phyloP scores from a whole-genome alignment of 345 rosid genomes.

The Citrus medica region DNA sequence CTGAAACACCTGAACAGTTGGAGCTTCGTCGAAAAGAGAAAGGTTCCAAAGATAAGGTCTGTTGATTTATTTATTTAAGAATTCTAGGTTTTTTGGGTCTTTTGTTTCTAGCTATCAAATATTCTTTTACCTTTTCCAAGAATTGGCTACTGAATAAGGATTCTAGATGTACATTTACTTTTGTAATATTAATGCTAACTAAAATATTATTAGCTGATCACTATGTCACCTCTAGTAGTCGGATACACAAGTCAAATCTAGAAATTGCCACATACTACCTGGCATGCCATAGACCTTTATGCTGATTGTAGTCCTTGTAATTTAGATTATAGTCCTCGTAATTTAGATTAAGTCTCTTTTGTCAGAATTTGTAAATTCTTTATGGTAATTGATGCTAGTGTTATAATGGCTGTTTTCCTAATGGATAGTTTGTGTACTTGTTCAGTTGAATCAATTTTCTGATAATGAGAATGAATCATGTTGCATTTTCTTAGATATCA shows the following conservation, averaged over 20 bases:
- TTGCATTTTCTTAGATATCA: no score
- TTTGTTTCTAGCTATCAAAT: neutral
- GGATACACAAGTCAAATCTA: neutral
- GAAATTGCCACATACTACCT: no score
- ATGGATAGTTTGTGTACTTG: no score
- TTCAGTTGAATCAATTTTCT: no score
- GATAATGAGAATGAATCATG: no score
- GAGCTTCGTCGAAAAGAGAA: slow-evolving; percentile 86
- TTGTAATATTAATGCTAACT: neutral
- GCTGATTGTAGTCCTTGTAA: no score
- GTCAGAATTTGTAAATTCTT: no score
- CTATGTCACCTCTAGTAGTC: neutral
- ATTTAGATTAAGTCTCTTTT: no score
- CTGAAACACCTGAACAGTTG: slow-evolving; percentile 96
- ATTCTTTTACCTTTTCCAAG: neutral
- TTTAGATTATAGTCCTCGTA: no score
- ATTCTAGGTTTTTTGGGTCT: neutral
- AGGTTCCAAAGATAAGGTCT: slow-evolving; percentile 92
- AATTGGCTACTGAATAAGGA: neutral
- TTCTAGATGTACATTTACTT: neutral
- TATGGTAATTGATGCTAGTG: no score
- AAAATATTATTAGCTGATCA: neutral
- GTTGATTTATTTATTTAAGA: slow-evolving; percentile 6
- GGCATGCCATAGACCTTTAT: no score
- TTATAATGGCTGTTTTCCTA: no score